These are phyloP conservation scores for Trebouxia sp. DNA, from an alignment of 139 green algal species.

Conservation along the genomic window DNA sequence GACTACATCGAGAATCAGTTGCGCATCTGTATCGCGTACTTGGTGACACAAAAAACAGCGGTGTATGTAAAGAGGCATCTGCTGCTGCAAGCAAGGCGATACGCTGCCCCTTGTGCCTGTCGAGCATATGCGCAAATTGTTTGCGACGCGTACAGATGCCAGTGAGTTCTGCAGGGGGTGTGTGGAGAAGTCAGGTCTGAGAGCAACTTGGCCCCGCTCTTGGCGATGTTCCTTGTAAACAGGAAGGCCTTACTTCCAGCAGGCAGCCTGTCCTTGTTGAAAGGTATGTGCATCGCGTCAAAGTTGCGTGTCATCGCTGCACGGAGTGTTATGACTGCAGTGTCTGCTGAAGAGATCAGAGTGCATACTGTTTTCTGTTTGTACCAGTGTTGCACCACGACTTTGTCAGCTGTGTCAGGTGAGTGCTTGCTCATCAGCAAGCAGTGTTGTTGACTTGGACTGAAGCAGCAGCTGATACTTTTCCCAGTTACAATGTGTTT, in stretches of 20 bases:
- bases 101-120: constrained; percentile 11
- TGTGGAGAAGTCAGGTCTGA: constrained; percentile 8
- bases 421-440: constrained; percentile 14
- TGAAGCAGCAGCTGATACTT: constrained; percentile 5
- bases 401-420: constrained; percentile 6
- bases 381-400: constrained; percentile 1
- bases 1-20: too few species aligned
- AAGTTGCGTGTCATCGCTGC: not conserved
- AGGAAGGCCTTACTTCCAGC: constrained; percentile 4
- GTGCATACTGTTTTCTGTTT: constrained; percentile 16
- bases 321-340: constrained; percentile 13
- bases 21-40: constrained; percentile 4
- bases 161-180: not conserved
- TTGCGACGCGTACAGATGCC: constrained; percentile 1
- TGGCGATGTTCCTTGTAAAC: constrained; percentile 14
- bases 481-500: not conserved
- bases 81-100: constrained; percentile 11
- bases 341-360: constrained; percentile 3
- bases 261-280: not conserved
- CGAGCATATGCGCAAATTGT: constrained; percentile 3
- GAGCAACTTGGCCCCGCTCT: not conserved
- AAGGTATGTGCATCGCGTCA: not conserved
- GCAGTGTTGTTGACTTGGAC: not conserved
- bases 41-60: constrained; percentile 16
- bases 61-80: not conserved